These are phyloP conservation scores for Pseudocercospora fijiensis DNA, from an alignment of 2,329 filamentous ascomycete genomes.

Conservation along the genomic window DNA sequence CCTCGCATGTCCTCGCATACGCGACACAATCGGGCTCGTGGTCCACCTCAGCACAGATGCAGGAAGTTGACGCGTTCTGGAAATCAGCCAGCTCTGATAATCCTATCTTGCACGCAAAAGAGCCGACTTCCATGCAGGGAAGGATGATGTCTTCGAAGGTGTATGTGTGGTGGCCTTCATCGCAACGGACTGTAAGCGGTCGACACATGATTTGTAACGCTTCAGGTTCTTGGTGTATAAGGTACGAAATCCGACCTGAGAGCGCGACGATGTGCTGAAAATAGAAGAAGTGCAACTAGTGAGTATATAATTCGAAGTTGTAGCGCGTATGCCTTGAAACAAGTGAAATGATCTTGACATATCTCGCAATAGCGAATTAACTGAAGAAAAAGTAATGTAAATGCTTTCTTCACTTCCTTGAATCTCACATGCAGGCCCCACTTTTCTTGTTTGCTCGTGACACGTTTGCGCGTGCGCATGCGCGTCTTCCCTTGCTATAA, in stretches of 20 bases:
- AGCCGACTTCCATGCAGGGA: conserved; percentile 16
- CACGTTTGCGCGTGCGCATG: not conserved
- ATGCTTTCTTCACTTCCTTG: not conserved
- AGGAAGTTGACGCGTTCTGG: conserved; percentile 21
- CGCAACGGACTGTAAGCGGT: conserved; percentile 19
- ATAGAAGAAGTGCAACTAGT: not conserved
- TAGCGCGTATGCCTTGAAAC: not conserved
- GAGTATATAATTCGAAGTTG: not conserved
- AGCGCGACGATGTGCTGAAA: not conserved
- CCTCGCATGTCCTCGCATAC: not conserved
- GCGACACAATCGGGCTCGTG: not conserved
- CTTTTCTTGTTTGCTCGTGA: not conserved
- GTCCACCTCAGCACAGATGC: conserved; percentile 10
- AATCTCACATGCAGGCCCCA: conserved; percentile 4
- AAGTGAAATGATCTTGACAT: not conserved
- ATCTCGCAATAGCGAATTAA: not conserved
- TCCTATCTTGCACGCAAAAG: conserved; percentile 12
- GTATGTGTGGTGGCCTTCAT: conserved; percentile 8
- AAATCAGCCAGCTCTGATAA: conserved; percentile 11
- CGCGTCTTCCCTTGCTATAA: not conserved
- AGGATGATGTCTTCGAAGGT: conserved; percentile 15
- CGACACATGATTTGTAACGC: conserved; percentile 10
- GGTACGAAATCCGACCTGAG: not conserved
- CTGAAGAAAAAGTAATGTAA: not conserved
- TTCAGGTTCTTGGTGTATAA: not conserved